Conservation (phyloP, 2,329 filamentous ascomycete species). For the Penicillium concentricum region DNA sequence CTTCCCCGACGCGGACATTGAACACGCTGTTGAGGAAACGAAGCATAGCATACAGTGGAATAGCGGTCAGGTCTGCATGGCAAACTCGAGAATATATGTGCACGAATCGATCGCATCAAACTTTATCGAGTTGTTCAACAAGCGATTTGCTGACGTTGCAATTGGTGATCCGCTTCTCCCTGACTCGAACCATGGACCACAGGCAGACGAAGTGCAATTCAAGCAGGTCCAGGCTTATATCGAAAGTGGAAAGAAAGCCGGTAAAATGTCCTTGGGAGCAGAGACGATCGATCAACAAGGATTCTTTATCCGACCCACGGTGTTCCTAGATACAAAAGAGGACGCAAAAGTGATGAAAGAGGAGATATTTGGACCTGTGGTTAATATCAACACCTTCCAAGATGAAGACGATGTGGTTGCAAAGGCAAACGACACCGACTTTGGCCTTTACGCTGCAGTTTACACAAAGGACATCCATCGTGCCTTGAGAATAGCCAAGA, state of each 20-base stretch:
- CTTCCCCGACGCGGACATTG: conserved; percentile 61
- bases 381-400: conserved; percentile 71
- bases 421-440: conserved; percentile 70
- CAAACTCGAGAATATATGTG: conserved; percentile 71
- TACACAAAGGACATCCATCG: conserved; percentile 77
- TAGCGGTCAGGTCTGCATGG: conserved; percentile 59
- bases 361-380: conserved; percentile 79
- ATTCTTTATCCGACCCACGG: conserved; percentile 86
- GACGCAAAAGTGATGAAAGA: conserved; percentile 71
- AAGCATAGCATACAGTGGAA: conserved; percentile 53
- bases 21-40: conserved; percentile 66
- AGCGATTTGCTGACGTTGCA: background rate
- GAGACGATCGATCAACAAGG: conserved; percentile 66
- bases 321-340: conserved; percentile 71
- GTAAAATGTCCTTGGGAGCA: conserved; percentile 63
- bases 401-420: conserved; percentile 67
- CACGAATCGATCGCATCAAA: conserved; percentile 57
- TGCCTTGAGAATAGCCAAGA: conserved; percentile 70
- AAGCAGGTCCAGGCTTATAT: conserved; percentile 74
- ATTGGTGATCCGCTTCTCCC: background rate
- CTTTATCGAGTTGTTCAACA: conserved; percentile 67
- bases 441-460: conserved; percentile 71
- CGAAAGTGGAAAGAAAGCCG: conserved; percentile 63
- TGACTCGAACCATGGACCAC: conserved; percentile 72
- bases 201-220: conserved; percentile 78